phyloP scores from a whole-genome alignment of 1,284 basidiomycete genomes.

The Microbotryum intermedium region DNA sequence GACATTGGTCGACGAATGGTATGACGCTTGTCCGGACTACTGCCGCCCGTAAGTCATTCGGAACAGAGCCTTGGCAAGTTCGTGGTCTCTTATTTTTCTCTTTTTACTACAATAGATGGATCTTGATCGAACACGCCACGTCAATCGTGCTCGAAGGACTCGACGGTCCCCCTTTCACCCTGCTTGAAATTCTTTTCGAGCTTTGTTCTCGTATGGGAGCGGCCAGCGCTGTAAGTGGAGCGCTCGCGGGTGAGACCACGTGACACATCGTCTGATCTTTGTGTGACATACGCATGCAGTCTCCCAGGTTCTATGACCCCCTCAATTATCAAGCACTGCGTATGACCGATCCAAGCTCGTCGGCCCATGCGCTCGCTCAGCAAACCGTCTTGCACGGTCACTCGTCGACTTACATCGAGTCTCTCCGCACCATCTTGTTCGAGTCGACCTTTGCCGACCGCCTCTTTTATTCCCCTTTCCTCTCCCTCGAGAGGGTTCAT shows the following conservation, averaged over 20 bases:
- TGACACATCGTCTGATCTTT: not conserved
- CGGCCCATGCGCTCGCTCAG: not conserved
- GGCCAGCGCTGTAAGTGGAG: not conserved
- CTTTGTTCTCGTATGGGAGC: not conserved
- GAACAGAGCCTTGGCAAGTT: not conserved
- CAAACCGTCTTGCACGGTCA: not conserved
- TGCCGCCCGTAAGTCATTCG: not conserved
- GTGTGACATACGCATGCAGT: not conserved
- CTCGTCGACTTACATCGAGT: not conserved
- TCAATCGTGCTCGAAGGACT: not conserved
- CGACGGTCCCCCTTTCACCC: not conserved
- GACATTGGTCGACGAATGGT: slow-evolving; percentile 3
- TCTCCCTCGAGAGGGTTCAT: not conserved
- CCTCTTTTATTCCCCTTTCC: slow-evolving; percentile 4
- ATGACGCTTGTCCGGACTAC: slow-evolving; percentile 1
- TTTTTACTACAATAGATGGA: not conserved
- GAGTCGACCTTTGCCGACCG: slow-evolving; percentile 1
- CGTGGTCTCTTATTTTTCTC: no score
- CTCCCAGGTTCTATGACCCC: not conserved
- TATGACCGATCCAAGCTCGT: not conserved
- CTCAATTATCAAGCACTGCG: not conserved
- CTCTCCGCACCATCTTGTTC: not conserved
- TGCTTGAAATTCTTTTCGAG: not conserved
- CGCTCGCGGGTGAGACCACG: not conserved
- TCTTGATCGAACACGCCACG: not conserved